phyloP scores from a whole-genome alignment of 129 eudicot genomes.

The Lactuca saligna region DNA sequence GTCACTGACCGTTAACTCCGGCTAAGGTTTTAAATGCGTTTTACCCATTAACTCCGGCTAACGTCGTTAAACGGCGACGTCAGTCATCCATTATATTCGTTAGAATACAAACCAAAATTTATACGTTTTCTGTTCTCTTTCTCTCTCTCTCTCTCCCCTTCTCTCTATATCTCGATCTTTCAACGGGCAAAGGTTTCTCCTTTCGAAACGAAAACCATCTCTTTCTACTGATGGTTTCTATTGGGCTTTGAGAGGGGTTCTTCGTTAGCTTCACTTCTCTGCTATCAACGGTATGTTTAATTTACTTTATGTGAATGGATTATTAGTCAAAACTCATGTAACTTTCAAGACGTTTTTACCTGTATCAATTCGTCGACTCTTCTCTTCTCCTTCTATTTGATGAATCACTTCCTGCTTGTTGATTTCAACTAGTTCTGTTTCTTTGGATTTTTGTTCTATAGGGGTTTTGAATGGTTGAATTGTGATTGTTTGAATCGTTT shows the following conservation, averaged over 20 bases:
- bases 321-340: slow-evolving; percentile 20
- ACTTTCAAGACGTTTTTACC: background rate
- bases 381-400: slow-evolving; percentile 1
- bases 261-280: slow-evolving; percentile 34
- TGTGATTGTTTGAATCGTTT: slow-evolving; percentile 16
- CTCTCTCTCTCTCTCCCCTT: slow-evolving; percentile 23
- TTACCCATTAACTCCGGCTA: background rate
- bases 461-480: slow-evolving; percentile 26
- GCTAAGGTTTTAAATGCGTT: background rate
- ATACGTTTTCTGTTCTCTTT: slow-evolving; percentile 26
- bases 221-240: slow-evolving; percentile 25
- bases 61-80: slow-evolving; percentile 67
- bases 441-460: slow-evolving; percentile 23
- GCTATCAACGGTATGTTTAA: slow-evolving; percentile 31
- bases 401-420: slow-evolving; percentile 15
- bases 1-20: slow-evolving; percentile 50
- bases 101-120: slow-evolving; percentile 62
- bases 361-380: slow-evolving; percentile 24
- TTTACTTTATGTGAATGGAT: background rate
- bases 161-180: slow-evolving; percentile 46
- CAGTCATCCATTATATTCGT: slow-evolving; percentile 62
- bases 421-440: background rate
- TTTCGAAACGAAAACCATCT: slow-evolving; percentile 36
- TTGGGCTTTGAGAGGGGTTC: slow-evolving; percentile 26
- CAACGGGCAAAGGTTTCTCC: slow-evolving; percentile 66